A percentile compares a stretch with the other conserved stretches of the same genome.
Conservation (phyloP, 768 basidiomycete genomes). For the Vararia minispora region DNA sequence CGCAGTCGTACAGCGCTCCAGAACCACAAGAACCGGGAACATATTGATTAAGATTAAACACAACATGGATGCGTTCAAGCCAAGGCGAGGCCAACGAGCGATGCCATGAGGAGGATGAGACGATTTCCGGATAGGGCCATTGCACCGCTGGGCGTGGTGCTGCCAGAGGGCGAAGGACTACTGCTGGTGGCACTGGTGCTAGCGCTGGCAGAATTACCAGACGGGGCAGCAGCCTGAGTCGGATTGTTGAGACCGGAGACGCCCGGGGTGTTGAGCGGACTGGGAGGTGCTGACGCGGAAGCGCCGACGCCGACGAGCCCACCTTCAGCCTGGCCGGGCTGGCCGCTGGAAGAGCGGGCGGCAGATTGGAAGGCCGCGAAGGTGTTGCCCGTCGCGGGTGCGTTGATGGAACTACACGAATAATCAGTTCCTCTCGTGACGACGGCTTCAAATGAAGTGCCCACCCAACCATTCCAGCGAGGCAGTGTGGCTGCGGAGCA, state of each 20-base stretch:
- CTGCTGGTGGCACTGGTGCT: constrained; percentile 5
- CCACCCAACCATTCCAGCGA: constrained; percentile 25
- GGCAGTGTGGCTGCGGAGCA: constrained; percentile 30
- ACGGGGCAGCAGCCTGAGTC: constrained; percentile 12
- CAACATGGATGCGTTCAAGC: too few species aligned
- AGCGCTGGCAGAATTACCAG: not conserved
- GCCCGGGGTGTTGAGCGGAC: constrained; percentile 27
- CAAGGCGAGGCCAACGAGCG: constrained; percentile 13
- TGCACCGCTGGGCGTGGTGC: constrained; percentile 4
- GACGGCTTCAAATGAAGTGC: not conserved
- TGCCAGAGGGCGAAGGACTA: constrained; percentile 4
- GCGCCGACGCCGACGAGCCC: constrained; percentile 36
- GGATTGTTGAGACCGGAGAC: constrained; percentile 19
- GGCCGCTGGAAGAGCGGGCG: constrained; percentile 21
- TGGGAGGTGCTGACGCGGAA: constrained; percentile 32
- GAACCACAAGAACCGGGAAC: too few species aligned
- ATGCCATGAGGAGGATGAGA: constrained; percentile 12
- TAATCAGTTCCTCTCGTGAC: not conserved
- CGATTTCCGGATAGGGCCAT: constrained; percentile 7
- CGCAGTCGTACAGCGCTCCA: too few species aligned
- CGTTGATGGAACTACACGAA: constrained; percentile 34
- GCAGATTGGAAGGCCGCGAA: constrained; percentile 25
- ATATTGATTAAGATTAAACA: constrained; percentile 5
- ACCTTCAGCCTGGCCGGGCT: constrained; percentile 27
- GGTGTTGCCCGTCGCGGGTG: constrained; percentile 31